Evolutionary conservation across 202 grass and related monocot genomes (phyloP).

Genomic region (Bolboschoenoplectus hybrid): DNA sequence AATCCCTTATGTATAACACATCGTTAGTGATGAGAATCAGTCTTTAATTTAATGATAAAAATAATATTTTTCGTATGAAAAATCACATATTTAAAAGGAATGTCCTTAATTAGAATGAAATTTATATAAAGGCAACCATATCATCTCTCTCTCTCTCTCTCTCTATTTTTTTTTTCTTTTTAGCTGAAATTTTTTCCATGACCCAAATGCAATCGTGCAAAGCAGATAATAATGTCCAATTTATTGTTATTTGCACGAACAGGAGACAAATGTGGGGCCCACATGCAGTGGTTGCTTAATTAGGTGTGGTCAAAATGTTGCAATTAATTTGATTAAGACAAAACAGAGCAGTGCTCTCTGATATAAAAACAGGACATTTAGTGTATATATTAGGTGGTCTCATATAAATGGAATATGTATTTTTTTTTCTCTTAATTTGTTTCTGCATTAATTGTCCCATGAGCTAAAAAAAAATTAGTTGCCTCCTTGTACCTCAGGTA

Average conservation of each 20-base stretch:
- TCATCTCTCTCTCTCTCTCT: too few relatives aligned
- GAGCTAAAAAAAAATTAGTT: not conserved
- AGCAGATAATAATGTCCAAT: conserved; percentile 21
- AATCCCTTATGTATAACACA: too few relatives aligned
- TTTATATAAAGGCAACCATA: too few relatives aligned
- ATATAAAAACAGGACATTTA: conserved; percentile 22
- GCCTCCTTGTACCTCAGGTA: not conserved
- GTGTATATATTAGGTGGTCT: not conserved
- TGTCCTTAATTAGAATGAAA: too few relatives aligned
- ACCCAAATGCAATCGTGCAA: too few relatives aligned
- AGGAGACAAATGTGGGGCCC: not conserved
- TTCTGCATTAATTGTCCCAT: not conserved
- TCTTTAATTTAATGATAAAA: too few relatives aligned
- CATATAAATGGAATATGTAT: not conserved
- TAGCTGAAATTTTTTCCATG: too few relatives aligned
- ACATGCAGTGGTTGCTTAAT: too few relatives aligned
- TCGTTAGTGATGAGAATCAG: too few relatives aligned
- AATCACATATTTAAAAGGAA: too few relatives aligned
- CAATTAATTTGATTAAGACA: conserved; percentile 34
- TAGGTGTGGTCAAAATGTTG: not conserved
- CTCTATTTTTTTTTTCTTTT: too few relatives aligned
- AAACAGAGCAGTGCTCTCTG: conserved; percentile 28
- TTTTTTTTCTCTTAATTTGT: not conserved
- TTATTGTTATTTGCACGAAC: not conserved
- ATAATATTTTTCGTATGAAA: too few relatives aligned